A percentile compares a stretch with the other conserved stretches of the same genome.
phyloP scores from a whole-genome alignment of 257 asterid species.

The Solanum phureja region DNA sequence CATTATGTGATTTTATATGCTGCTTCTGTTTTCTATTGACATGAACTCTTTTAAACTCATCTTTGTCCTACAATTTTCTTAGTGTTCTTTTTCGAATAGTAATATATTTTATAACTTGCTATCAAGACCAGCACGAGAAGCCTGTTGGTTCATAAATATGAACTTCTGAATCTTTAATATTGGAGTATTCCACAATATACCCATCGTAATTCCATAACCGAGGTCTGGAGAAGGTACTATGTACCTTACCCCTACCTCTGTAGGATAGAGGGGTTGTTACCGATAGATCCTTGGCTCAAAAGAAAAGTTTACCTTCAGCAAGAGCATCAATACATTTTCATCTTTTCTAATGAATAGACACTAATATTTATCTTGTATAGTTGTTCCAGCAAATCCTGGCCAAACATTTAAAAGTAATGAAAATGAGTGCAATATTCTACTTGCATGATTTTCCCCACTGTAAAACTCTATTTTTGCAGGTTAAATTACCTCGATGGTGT shows the following conservation, averaged over 20 bases:
- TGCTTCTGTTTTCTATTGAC: not conserved
- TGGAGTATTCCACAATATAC: not conserved
- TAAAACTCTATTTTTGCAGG: not conserved
- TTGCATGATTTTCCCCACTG: not conserved
- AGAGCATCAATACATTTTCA: not conserved
- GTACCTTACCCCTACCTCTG: not conserved
- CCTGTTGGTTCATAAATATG: not conserved
- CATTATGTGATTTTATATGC: not conserved
- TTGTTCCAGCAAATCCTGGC: not conserved
- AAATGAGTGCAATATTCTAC: not conserved
- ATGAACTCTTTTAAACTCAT: not conserved
- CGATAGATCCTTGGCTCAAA: not conserved
- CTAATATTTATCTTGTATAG: not conserved
- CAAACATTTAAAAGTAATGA: not conserved
- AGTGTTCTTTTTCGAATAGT: not conserved
- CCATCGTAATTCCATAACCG: too few relatives aligned
- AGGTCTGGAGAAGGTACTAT: not conserved
- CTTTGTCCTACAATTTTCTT: not conserved
- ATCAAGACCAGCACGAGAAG: not conserved
- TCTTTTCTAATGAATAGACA: not conserved
- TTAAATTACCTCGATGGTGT: not conserved
- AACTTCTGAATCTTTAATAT: not conserved
- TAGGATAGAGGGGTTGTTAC: not conserved
- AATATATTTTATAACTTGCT: not conserved
- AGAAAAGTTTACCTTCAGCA: not conserved